Base-by-base conservation (phyloP, 306 rosid species). In the Quercus dentata region DNA sequence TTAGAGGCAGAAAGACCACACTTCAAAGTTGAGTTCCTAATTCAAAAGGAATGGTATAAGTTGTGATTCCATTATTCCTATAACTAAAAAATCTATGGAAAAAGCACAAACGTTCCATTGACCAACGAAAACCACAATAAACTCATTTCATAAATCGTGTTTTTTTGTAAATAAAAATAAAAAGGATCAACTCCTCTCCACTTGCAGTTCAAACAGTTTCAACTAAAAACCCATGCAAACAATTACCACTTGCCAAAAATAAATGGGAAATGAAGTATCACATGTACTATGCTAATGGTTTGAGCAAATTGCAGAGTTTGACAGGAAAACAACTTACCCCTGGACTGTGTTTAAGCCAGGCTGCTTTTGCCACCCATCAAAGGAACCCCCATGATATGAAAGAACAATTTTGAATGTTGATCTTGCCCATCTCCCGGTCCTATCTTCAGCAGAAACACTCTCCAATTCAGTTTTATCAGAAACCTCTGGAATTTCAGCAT, bases 351-450 rank as follows among this genome's bases (percentile, higher is more conserved):
- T 80, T 81, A 92, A 85, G 46, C 82, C 92, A 1, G 99, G 99
- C 81, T 95, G 99, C 89, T 86, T 95, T 83, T 95, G 98, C 98
- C 99, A 95, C 35, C 99, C 99, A 77, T 95, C 97, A 88, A 92
- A 92, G 2, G 98, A 92, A 69, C 78, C 85, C 38, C 98, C 99
- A 23, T 91, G 90, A 77, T 92, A 92, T 3, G 96, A 92, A 77
- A 92, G 88, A 78, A 85, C 59, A 69, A 95, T 88, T 87, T 91
- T 92, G 84, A 95, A 92, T 1, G 92, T 95, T 14, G 71, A 17
- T 67, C 99, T 89, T 18, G 97, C 98, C 98, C 99, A 95, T 86
- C 97, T 92, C 83, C 97, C 97, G 58, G 78, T 28, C 74, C 83
- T 86, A 49, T 81, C 88, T 75, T 89, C 69, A 71, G 83, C 70